Evolutionary conservation across 371 early-diverging fungal genomes (phyloP), one percentile per base, ranked within the genome.

Genomic region (Rhizopus stolonifer): DNA sequence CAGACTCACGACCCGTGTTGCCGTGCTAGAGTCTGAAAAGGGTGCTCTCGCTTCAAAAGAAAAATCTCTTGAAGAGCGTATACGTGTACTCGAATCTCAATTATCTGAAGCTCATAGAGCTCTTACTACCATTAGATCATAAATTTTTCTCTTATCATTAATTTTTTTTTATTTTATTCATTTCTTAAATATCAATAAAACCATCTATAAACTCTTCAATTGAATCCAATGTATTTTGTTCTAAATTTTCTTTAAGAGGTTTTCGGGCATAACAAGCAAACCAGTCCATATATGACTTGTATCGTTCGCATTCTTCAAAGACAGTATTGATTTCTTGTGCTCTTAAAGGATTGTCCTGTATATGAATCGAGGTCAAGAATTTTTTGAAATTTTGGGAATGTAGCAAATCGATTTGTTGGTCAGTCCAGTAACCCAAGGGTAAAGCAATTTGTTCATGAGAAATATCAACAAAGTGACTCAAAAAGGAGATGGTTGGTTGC

Each of bases 21-120:
- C 90, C 47, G 86, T 90, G 48, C 73, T 91, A 39, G 90, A 90
- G 64, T 82, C 74, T 56, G 89, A 91, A 67, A 83, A 84, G 54
- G 73, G 60, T 42, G 68, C 69, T 45, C 79, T 81, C 22, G 56
- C 74, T 19, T 69, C 67, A 22, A 88, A 86, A 60, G 90, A 89
- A 53, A 68, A 69, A 29, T 83, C 81, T 24, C 76, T 90, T 31
- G 79, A 77, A 55, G 80, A 82, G 46, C 82, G 87, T 47, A 85
- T 92, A 48, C 73, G 70, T 29, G 73, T 67, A 32, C 80, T 92
- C 34, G 90, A 90, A 71, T 70, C 64, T n/a, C 86, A 89, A 65
- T 74, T 92, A 39, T 74, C 78, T 46, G 88, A 88, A 63, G 85
- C 85, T 6, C 88, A 86, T 56, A 73, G 72, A 38, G 80, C 83